Conservation (phyloP, 2,329 filamentous ascomycete species). For the Basipetospora chlamydospora region DNA sequence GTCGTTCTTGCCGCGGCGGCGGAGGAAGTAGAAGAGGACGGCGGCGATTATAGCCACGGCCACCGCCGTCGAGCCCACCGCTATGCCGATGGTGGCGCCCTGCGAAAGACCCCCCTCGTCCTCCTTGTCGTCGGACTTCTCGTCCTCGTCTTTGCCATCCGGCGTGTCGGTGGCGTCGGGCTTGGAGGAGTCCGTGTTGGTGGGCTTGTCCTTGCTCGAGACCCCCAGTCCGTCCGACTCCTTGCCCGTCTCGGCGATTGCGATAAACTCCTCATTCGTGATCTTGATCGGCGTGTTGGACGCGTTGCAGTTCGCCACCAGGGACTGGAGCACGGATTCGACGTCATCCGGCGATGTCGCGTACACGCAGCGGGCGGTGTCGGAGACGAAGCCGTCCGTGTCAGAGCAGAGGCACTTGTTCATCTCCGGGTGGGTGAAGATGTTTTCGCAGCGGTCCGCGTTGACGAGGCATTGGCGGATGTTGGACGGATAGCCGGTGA, state of each 20-base stretch:
- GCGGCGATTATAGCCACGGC: constrained; percentile 15
- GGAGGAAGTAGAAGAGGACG: constrained; percentile 14
- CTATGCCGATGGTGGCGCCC: constrained; percentile 24
- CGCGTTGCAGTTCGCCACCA: constrained; percentile 26
- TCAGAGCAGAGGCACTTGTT: constrained; percentile 37
- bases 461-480: constrained; percentile 26
- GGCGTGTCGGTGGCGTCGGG: constrained; percentile 6
- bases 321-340: constrained; percentile 25
- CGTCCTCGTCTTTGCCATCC: constrained; percentile 8
- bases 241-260: constrained; percentile 12
- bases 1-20: neutral
- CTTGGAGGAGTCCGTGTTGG: constrained; percentile 4
- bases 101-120: constrained; percentile 16
- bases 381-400: constrained; percentile 29
- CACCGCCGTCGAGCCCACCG: constrained; percentile 19
- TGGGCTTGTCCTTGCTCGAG: constrained; percentile 7
- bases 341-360: constrained; percentile 21
- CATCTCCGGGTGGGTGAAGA: constrained; percentile 21
- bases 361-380: constrained; percentile 31
- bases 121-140: constrained; percentile 3
- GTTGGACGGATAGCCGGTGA: constrained; percentile 18
- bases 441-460: constrained; percentile 27
- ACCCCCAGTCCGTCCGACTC: constrained; percentile 8
- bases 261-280: constrained; percentile 24
- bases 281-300: constrained; percentile 29